Conservation (phyloP, 163 green algal genomes). For the Scenedesmus sp. region DNA sequence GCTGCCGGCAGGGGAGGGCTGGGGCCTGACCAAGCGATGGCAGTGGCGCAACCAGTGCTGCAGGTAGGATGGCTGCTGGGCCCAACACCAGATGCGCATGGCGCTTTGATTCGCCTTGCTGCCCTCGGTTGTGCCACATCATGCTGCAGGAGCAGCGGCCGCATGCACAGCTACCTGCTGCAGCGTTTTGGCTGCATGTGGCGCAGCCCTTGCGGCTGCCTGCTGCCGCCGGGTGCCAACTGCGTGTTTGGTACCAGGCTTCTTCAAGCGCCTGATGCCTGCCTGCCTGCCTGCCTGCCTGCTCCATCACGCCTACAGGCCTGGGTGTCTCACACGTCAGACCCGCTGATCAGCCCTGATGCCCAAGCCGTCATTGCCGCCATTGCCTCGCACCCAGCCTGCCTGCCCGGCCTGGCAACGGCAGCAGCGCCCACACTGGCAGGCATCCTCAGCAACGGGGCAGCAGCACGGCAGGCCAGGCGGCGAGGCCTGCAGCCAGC, state of each 20-base stretch:
- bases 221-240: too few relatives aligned
- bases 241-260: neutral
- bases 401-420: conserved; percentile 56
- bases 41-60: conserved; percentile 23
- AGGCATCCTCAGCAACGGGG: neutral
- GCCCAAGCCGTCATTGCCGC: conserved; percentile 76
- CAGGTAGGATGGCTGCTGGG: neutral
- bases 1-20: neutral
- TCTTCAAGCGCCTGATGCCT: neutral
- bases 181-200: too few relatives aligned
- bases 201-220: too few relatives aligned
- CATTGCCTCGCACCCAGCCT: conserved; percentile 72
- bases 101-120: neutral
- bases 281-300: neutral
- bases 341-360: conserved; percentile 73
- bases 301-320: conserved; percentile 37
- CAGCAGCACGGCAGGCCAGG: neutral
- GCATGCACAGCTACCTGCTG: too few relatives aligned
- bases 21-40: conserved; percentile 8
- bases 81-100: neutral
- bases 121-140: too few relatives aligned
- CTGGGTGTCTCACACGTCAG: conserved; percentile 78
- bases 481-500: neutral
- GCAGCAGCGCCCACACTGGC: conserved; percentile 40
- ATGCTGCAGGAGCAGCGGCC: too few relatives aligned